Base-by-base conservation (phyloP, 2,329 filamentous ascomycete genomes). In the Lizonia empirigonia region DNA sequence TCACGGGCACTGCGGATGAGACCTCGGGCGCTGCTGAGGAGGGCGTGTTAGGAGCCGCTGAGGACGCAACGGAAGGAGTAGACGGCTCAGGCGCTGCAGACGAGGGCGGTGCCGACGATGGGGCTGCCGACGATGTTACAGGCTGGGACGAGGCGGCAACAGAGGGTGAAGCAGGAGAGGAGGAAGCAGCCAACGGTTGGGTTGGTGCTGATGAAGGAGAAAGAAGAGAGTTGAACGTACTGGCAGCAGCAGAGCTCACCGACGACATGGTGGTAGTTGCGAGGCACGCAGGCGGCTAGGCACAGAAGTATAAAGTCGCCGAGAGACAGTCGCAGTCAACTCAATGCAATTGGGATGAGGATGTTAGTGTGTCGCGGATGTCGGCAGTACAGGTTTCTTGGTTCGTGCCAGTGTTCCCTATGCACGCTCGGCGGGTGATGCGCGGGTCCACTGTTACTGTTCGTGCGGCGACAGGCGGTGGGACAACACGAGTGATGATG, bases 221-320 rank as follows among this genome's bases (percentile, higher is more conserved):
- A 34, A 63, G 44, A 52, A 58, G 57, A 39, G 56, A 44, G 64
- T 62, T 53, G 37, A 65, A 72, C 70, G 65, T 71, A 73, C 70
- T 65, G 53, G 63, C 53, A 42, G 49, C 42, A 57, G 68, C 63
- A 50, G 45, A 55, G 60, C 60, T 66, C 51, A 58, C 59, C 46
- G 67, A 55, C 64, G 69, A 69, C 55, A 53, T 64, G 57, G 49
- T 55, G 51, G 52, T 50, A 56, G 52, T 56, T 39, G 55, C 48
- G 44, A 45, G 47, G 49, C 45, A 40, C 42, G 46, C 51, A 35
- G 29, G 49, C 15, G 20, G 44, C 40, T 32, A 41, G 55, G 45
- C 48, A 45, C 34, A 52, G 35, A 44, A 56, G 50, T 38, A 53
- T 50, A 23, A 46, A 55, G 48, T 30, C 27, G n/a, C 27, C n/a